Conservation (phyloP, 179 eudicot species). For the Carnegiea gigantea region DNA sequence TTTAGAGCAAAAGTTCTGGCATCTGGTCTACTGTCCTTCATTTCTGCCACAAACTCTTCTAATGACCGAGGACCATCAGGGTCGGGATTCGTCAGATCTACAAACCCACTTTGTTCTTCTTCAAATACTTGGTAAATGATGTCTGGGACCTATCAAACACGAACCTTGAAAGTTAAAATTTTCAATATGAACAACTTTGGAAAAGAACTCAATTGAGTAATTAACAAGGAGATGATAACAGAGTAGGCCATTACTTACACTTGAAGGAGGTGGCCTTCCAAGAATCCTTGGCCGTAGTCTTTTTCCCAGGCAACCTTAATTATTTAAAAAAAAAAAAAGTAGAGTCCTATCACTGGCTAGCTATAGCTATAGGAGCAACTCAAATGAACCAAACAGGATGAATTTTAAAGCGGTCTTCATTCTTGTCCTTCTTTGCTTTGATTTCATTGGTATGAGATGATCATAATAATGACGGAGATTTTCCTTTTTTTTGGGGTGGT, state of each 20-base stretch:
- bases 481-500: background rate
- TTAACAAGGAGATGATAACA: background rate
- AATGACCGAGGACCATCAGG: constrained; percentile 62
- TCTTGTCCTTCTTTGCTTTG: background rate
- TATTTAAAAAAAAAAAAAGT: background rate
- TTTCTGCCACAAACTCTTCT: constrained; percentile 64
- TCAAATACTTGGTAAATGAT: constrained; percentile 77
- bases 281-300: constrained; percentile 66
- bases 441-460: background rate
- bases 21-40: constrained; percentile 58
- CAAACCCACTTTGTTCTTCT: constrained; percentile 41
- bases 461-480: background rate
- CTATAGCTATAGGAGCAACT: background rate
- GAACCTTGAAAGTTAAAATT: background rate
- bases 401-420: background rate
- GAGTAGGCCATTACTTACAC: constrained; percentile 58
- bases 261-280: constrained; percentile 47
- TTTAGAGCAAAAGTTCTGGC: constrained; percentile 73
- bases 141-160: constrained; percentile 61
- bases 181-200: background rate
- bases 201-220: background rate
- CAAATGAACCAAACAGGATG: background rate
- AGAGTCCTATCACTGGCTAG: background rate
- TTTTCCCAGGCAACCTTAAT: constrained; percentile 79
- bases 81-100: constrained; percentile 38